Percentiles rank a stretch among this genome's conserved stretches.
These are phyloP conservation scores for Penicillium crustosum DNA, from an alignment of 2,329 filamentous ascomycete genomes.

Conservation along the genomic window DNA sequence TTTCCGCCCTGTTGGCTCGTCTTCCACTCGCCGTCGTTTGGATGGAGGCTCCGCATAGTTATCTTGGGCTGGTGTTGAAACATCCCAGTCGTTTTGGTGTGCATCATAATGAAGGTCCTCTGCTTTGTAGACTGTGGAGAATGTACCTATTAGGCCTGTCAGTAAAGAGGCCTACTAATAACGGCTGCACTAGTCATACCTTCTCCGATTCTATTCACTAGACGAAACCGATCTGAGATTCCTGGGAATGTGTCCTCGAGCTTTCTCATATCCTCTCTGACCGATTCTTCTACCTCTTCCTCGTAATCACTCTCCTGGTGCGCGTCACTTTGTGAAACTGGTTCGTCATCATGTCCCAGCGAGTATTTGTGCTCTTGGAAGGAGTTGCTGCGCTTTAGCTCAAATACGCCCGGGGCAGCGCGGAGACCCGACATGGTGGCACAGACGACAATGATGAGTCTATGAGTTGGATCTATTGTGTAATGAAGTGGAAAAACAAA, in stretches of 20 bases:
- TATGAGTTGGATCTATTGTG: not conserved
- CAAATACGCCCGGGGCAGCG: slow-evolving; percentile 27
- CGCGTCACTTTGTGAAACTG: slow-evolving; percentile 18
- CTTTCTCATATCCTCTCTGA: slow-evolving; percentile 82
- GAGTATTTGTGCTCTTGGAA: slow-evolving; percentile 20
- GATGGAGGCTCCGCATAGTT: slow-evolving; percentile 69
- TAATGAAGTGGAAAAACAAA: not conserved
- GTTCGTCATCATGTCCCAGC: slow-evolving; percentile 16
- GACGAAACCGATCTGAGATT: slow-evolving; percentile 77
- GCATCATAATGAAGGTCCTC: slow-evolving; percentile 84
- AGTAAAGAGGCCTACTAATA: not conserved
- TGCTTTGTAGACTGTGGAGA: slow-evolving; percentile 98
- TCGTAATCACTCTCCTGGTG: slow-evolving; percentile 28
- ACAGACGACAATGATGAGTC: not conserved
- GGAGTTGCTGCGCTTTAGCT: slow-evolving; percentile 23
- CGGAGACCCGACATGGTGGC: slow-evolving; percentile 29
- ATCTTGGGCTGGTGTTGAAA: slow-evolving; percentile 60
- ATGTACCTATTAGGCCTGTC: slow-evolving; percentile 66
- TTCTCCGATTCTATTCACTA: slow-evolving; percentile 97
- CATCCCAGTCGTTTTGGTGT: slow-evolving; percentile 85
- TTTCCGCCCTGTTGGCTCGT: slow-evolving; percentile 43
- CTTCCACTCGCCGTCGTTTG: slow-evolving; percentile 52
- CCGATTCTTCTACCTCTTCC: slow-evolving; percentile 49
- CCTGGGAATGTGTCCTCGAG: slow-evolving; percentile 79
- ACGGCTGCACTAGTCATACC: slow-evolving; percentile 54